phyloP scores from a whole-genome alignment of 2,329 filamentous ascomycete genomes.

The Epichloe festucae region DNA sequence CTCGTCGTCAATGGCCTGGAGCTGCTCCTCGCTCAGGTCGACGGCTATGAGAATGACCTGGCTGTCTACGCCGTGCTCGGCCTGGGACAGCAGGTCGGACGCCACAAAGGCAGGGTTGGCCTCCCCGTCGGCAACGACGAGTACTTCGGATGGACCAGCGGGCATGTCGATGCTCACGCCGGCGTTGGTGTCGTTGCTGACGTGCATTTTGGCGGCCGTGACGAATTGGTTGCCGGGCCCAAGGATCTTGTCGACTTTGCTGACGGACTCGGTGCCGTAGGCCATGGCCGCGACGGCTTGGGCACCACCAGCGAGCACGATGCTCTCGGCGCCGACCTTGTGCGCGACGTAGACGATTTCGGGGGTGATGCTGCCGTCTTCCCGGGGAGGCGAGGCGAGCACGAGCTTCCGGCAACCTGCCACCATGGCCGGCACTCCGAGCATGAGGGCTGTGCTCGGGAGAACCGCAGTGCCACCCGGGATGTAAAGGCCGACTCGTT shows the following conservation, averaged over 20 bases:
- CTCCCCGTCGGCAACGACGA: constrained; percentile 83
- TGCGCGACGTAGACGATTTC: constrained; percentile 97
- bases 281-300: constrained; percentile 95
- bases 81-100: constrained; percentile 86
- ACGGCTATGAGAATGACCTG: constrained; percentile 88
- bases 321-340: constrained; percentile 91
- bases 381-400: constrained; percentile 76
- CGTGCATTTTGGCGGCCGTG: constrained; percentile 95
- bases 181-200: constrained; percentile 92
- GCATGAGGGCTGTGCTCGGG: constrained; percentile 92
- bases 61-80: constrained; percentile 91
- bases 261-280: constrained; percentile 88
- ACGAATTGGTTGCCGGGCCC: constrained; percentile 98
- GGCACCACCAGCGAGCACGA: constrained; percentile 88
- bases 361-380: constrained; percentile 76
- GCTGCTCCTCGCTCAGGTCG: constrained; percentile 57
- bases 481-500: constrained; percentile 91
- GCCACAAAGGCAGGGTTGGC: constrained; percentile 92
- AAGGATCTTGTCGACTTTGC: constrained; percentile 97
- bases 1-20: constrained; percentile 81
- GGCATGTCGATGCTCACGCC: constrained; percentile 98
- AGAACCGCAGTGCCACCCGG: constrained; percentile 95
- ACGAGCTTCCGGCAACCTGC: constrained; percentile 94
- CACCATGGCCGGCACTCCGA: constrained; percentile 94
- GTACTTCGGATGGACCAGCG: constrained; percentile 86